phyloP scores from a whole-genome alignment of 768 basidiomycete species.

The Kwoniella mangroviensis region DNA sequence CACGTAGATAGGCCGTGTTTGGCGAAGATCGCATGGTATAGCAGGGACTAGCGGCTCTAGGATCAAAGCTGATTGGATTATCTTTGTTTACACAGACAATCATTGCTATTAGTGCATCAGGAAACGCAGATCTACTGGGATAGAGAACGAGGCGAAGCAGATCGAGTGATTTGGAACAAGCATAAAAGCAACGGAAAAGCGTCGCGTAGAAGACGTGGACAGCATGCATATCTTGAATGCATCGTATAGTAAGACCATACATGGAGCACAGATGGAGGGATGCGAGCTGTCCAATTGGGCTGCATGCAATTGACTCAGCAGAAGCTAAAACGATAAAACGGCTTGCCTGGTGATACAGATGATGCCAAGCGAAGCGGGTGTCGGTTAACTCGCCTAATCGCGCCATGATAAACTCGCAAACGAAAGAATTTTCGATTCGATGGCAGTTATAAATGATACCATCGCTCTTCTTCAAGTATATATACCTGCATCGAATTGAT shows the following conservation, averaged over 20 bases:
- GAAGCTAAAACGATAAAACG: no score
- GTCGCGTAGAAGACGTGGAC: not conserved
- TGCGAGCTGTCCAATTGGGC: no score
- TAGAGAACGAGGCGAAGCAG: slow-evolving; percentile 26
- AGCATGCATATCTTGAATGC: slow-evolving; percentile 3
- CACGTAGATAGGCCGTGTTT: not conserved
- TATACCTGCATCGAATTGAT: not conserved
- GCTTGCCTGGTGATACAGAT: not conserved
- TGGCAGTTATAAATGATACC: not conserved
- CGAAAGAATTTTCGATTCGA: slow-evolving; percentile 1
- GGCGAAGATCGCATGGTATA: not conserved
- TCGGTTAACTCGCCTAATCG: slow-evolving; percentile 5
- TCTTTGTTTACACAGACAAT: slow-evolving; percentile 64
- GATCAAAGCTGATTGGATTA: slow-evolving; percentile 25
- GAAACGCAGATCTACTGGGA: slow-evolving; percentile 90
- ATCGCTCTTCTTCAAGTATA: slow-evolving; percentile 4
- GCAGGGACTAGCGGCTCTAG: no score
- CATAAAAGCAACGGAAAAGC: not conserved
- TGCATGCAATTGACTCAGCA: no score
- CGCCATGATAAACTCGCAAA: slow-evolving; percentile 5
- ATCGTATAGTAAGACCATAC: not conserved
- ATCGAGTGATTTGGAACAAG: not conserved
- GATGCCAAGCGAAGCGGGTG: not conserved
- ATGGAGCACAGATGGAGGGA: no score
- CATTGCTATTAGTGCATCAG: slow-evolving; percentile 84